Conservation (phyloP, 2,329 filamentous ascomycete genomes). For the Exophiala mesophila region DNA sequence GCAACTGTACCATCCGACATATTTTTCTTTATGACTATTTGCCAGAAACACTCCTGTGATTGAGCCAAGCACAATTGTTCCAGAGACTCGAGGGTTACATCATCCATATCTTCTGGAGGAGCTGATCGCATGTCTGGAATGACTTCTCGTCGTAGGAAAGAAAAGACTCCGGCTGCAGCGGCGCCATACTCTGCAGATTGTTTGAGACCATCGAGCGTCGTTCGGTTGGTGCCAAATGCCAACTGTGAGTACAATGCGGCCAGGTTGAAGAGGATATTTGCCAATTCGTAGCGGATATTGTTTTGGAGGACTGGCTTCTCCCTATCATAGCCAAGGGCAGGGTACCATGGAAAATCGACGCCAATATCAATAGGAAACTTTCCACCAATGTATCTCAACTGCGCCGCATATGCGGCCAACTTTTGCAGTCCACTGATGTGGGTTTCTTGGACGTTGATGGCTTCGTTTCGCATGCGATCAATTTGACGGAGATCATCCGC, state of each 20-base stretch:
- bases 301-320: slow-evolving; percentile 51
- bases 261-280: slow-evolving; percentile 90
- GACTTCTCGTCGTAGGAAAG: slow-evolving; percentile 68
- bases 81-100: slow-evolving; percentile 75
- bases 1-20: slow-evolving; percentile 91
- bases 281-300: slow-evolving; percentile 73
- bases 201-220: slow-evolving; percentile 76
- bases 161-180: slow-evolving; percentile 76
- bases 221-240: slow-evolving; percentile 72
- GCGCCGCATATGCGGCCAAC: slow-evolving; percentile 85
- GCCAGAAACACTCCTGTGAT: slow-evolving; percentile 97
- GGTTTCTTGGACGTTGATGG: slow-evolving; percentile 82
- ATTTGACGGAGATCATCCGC: slow-evolving; percentile 80
- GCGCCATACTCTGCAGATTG: slow-evolving; percentile 86
- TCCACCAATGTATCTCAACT: slow-evolving; percentile 85
- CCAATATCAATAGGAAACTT: slow-evolving; percentile 93
- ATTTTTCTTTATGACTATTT: slow-evolving; percentile 89
- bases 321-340: slow-evolving; percentile 83
- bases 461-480: slow-evolving; percentile 74
- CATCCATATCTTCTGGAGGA: slow-evolving; percentile 94
- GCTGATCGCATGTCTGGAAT: slow-evolving; percentile 77
- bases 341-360: slow-evolving; percentile 94
- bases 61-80: slow-evolving; percentile 83
- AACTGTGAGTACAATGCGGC: slow-evolving; percentile 91
- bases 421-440: slow-evolving; percentile 82